These are phyloP conservation scores for Dothistroma septosporum DNA, from an alignment of 2,329 filamentous ascomycete genomes.

Conservation along the genomic window DNA sequence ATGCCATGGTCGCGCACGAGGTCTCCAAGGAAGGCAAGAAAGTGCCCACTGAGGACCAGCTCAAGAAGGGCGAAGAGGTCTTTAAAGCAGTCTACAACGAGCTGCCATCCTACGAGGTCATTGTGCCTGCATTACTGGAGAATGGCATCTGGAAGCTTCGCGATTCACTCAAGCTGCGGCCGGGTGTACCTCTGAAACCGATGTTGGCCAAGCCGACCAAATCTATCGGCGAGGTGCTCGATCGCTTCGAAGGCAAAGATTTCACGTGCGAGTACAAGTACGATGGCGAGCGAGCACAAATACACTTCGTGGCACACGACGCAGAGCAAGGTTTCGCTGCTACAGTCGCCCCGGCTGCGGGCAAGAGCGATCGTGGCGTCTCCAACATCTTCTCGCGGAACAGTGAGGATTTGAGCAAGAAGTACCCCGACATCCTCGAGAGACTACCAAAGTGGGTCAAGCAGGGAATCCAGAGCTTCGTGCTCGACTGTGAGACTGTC, in stretches of 20 bases:
- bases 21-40: constrained; percentile 63
- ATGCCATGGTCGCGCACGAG: constrained; percentile 83
- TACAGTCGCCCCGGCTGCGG: constrained; percentile 53
- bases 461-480: constrained; percentile 84
- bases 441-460: constrained; percentile 90
- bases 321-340: constrained; percentile 66
- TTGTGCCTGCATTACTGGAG: constrained; percentile 83
- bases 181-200: constrained; percentile 91
- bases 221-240: constrained; percentile 93
- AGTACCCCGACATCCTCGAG: constrained; percentile 90
- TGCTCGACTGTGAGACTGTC: constrained; percentile 97
- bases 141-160: constrained; percentile 79
- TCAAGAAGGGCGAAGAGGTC: constrained; percentile 77
- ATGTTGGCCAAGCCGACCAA: constrained; percentile 99
- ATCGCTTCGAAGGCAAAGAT: constrained; percentile 89
- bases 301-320: constrained; percentile 89
- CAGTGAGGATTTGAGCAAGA: constrained; percentile 93
- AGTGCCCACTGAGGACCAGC: constrained; percentile 66
- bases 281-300: constrained; percentile 95
- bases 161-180: constrained; percentile 84
- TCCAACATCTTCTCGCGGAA: constrained; percentile 95
- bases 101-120: constrained; percentile 89
- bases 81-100: constrained; percentile 86
- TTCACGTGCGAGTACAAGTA: constrained; percentile 99
- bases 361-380: constrained; percentile 67